Evolutionary conservation across 192 early-diverging fungal species (phyloP).

Genomic region (Jimgerdemannia flammicorona): DNA sequence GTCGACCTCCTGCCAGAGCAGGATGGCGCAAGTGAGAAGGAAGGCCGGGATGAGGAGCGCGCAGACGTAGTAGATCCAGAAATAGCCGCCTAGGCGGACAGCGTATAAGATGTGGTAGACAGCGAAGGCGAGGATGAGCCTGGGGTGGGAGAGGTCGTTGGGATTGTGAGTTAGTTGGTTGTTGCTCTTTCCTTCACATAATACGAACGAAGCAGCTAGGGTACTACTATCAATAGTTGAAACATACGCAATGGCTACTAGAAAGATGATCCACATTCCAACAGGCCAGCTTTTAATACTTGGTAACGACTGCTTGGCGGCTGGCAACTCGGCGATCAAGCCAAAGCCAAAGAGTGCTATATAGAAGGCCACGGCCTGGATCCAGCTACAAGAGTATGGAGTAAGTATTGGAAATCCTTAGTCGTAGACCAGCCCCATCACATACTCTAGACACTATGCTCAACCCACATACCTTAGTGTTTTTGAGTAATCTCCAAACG

Average conservation of each 20-base stretch:
- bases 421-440: no score
- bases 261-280: slow-evolving; percentile 59
- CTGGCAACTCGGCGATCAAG: slow-evolving; percentile 62
- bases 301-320: slow-evolving; percentile 62
- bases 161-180: no score
- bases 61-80: slow-evolving; percentile 43
- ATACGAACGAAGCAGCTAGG: no score
- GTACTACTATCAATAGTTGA: no score
- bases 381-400: slow-evolving; percentile 15
- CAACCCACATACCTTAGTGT: slow-evolving; percentile 25
- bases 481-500: slow-evolving; percentile 66
- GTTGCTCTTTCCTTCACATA: no score
- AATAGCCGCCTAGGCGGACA: slow-evolving; percentile 22
- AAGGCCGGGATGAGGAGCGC: slow-evolving; percentile 38
- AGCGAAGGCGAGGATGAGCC: slow-evolving; percentile 55
- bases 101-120: slow-evolving; percentile 53
- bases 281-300: slow-evolving; percentile 59
- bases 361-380: slow-evolving; percentile 35
- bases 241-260: slow-evolving; percentile 43
- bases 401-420: no score
- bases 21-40: slow-evolving; percentile 29
- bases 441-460: background rate
- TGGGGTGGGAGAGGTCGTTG: background rate
- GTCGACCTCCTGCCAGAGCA: slow-evolving; percentile 39
- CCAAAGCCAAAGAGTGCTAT: slow-evolving; percentile 47